A percentile compares a stretch with the other conserved stretches of the same genome.
These are phyloP conservation scores for Populus deltoides DNA, from an alignment of 345 rosid genomes.

Conservation along the genomic window DNA sequence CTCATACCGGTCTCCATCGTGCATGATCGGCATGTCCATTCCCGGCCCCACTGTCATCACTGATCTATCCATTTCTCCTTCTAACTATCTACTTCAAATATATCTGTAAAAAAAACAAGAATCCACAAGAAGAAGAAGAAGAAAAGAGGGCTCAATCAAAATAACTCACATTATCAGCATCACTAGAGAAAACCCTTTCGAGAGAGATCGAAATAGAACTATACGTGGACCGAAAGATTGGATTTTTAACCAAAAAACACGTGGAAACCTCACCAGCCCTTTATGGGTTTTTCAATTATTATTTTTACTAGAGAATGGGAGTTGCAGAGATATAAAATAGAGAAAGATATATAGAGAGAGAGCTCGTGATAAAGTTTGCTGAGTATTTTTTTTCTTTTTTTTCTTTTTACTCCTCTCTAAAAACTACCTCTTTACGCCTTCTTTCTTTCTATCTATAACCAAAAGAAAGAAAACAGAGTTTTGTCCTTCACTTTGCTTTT, in stretches of 20 bases:
- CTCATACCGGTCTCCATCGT: slow-evolving; percentile 92
- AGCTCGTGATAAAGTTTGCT: slow-evolving; percentile 23
- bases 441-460: slow-evolving; percentile 1
- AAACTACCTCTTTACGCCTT: not conserved
- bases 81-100: not conserved
- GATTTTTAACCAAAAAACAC: slow-evolving; percentile 19
- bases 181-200: not conserved
- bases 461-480: not conserved
- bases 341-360: slow-evolving; percentile 20
- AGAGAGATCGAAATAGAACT: slow-evolving; percentile 15
- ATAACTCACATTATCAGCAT: slow-evolving; percentile 23
- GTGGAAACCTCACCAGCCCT: slow-evolving; percentile 47
- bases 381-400: not conserved
- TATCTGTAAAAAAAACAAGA: not conserved
- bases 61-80: slow-evolving; percentile 61
- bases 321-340: slow-evolving; percentile 1
- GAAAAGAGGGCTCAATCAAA: not conserved
- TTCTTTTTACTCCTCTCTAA: not conserved
- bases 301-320: not conserved
- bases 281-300: slow-evolving; percentile 3
- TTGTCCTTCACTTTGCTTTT: not conserved
- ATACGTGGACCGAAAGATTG: not conserved
- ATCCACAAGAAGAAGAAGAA: not conserved
- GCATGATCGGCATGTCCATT: slow-evolving; percentile 95
- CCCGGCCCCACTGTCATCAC: slow-evolving; percentile 69